These are phyloP conservation scores for Hypoxylon sp. DNA, from an alignment of 2,329 filamentous ascomycete genomes.

Conservation along the genomic window DNA sequence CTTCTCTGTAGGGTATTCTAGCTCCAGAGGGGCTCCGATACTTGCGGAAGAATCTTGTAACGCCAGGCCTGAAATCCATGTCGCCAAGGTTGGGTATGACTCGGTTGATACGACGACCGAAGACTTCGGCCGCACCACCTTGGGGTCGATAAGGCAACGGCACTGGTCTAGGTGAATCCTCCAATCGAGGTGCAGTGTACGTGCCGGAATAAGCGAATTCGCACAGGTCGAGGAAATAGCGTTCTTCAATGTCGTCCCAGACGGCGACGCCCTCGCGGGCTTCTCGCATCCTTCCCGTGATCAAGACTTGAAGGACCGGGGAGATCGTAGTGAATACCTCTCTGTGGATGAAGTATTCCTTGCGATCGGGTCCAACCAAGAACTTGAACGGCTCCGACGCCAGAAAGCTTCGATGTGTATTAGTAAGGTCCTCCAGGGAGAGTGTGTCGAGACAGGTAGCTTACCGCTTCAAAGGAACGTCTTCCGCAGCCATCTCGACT, in stretches of 20 bases:
- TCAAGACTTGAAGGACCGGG: not conserved
- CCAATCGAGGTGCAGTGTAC: not conserved
- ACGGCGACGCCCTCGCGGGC: not conserved
- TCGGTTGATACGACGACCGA: too few species aligned
- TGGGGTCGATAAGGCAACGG: not conserved
- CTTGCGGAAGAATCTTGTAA: not conserved
- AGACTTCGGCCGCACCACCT: not conserved
- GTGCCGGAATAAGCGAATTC: constrained; percentile 3
- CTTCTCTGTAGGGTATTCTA: not conserved
- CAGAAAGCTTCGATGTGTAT: not conserved
- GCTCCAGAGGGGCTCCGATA: not conserved
- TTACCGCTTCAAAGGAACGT: not conserved
- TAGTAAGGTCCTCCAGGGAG: not conserved
- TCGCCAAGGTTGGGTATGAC: too few species aligned
- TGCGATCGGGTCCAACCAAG: not conserved
- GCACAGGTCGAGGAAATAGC: not conserved
- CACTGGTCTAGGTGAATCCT: not conserved
- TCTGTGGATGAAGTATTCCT: not conserved
- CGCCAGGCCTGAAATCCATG: too few species aligned
- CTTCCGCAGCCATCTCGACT: not conserved
- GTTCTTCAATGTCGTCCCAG: not conserved
- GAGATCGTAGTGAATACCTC: not conserved
- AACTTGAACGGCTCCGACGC: constrained; percentile 5
- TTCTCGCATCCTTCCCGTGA: not conserved
- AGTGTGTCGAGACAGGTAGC: not conserved